Percentiles rank a stretch among this genome's conserved stretches.
These are phyloP conservation scores for Halophytophthora polymorphica DNA, from an alignment of 352 stramenopile genomes.

Conservation along the genomic window DNA sequence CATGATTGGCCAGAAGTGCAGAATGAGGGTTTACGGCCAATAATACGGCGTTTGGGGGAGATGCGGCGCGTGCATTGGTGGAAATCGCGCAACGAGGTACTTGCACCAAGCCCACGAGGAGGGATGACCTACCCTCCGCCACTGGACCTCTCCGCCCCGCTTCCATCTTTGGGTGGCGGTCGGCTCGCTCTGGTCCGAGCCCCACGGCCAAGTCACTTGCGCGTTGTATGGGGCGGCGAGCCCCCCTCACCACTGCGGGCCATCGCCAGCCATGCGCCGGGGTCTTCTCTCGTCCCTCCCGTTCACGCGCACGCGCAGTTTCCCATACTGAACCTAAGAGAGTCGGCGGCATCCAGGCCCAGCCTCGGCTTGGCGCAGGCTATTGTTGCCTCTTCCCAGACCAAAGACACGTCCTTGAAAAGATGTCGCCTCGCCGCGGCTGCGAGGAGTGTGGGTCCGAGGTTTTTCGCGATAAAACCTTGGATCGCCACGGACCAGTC, in stretches of 20 bases:
- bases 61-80: not conserved
- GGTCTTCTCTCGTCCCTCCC: not conserved
- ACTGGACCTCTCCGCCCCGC: not conserved
- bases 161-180: too few relatives aligned
- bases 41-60: conserved; percentile 13
- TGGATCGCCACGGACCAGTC: conserved; percentile 26
- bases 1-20: conserved; percentile 18
- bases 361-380: not conserved
- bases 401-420: conserved; percentile 19
- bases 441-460: too few relatives aligned
- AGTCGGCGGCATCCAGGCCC: too few relatives aligned
- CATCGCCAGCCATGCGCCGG: not conserved
- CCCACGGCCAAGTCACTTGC: not conserved
- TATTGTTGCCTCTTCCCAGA: not conserved
- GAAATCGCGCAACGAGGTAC: not conserved
- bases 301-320: not conserved
- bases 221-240: too few relatives aligned
- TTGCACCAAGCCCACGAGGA: conserved; percentile 6
- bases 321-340: not conserved
- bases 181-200: not conserved
- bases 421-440: conserved; percentile 29
- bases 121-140: conserved; percentile 8
- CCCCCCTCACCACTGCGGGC: not conserved
- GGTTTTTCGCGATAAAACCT: conserved; percentile 37
- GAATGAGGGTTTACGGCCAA: conserved; percentile 6